phyloP scores from a whole-genome alignment of 2,329 filamentous ascomycete genomes.

The Drechslera avenae region DNA sequence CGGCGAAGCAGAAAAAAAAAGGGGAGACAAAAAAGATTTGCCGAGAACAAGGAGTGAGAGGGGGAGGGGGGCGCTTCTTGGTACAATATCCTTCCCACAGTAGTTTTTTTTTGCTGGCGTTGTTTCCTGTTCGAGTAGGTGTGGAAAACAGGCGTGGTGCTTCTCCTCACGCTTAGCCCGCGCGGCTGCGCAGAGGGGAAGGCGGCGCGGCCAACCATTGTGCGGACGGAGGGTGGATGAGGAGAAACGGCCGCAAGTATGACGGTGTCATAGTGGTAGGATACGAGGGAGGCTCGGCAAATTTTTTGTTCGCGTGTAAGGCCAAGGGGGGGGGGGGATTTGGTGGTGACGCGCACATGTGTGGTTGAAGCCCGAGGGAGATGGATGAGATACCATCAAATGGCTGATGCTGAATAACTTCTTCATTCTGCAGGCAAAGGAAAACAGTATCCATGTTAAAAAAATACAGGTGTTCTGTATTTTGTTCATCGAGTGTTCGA shows the following conservation, averaged over 20 bases:
- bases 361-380: not conserved
- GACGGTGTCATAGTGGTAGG: not conserved
- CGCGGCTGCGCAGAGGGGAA: not conserved
- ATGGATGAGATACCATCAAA: not conserved
- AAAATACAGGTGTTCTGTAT: not conserved
- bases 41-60: not conserved
- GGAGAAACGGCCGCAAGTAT: not conserved
- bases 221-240: too few species aligned
- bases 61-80: too few species aligned
- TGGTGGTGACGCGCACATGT: not conserved
- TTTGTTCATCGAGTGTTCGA: not conserved
- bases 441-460: too few species aligned
- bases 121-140: not conserved
- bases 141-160: constrained; percentile 7
- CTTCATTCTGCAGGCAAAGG: too few species aligned
- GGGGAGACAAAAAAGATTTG: too few species aligned
- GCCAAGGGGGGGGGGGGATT: not conserved
- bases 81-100: too few species aligned
- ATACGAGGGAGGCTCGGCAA: not conserved
- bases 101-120: not conserved
- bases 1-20: constrained; percentile 1
- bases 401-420: not conserved
- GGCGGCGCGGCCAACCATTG: too few species aligned
- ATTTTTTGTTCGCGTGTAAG: too few species aligned
- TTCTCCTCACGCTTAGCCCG: constrained; percentile 6